Evolutionary conservation across 2,329 filamentous ascomycete species (phyloP).

Genomic region (Clonostachys solani): DNA sequence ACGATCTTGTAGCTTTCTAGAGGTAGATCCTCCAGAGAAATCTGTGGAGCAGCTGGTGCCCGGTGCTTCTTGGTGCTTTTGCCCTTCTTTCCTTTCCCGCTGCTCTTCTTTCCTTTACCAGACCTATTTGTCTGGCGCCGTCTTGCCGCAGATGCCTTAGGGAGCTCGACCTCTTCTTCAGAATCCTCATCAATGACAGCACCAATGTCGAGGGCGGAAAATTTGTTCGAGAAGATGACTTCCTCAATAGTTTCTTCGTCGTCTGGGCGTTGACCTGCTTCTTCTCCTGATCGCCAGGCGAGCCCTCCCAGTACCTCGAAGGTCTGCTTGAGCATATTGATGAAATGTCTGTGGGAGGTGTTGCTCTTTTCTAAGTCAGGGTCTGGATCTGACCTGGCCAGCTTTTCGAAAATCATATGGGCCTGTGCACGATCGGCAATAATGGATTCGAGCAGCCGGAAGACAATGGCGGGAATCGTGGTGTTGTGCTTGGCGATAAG

Average conservation of each 20-base stretch:
- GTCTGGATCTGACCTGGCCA: conserved; percentile 8
- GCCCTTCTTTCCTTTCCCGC: conserved; percentile 31
- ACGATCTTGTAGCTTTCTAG: conserved; percentile 34
- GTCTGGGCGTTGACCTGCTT: not conserved
- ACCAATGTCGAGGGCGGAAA: not conserved
- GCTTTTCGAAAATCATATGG: conserved; percentile 21
- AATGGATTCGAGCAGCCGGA: conserved; percentile 27
- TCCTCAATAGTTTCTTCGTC: not conserved
- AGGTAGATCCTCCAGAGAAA: conserved; percentile 19
- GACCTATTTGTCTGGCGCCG: too few relatives aligned
- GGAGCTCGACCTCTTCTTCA: not conserved
- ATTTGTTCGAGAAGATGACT: not conserved
- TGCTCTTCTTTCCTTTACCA: conserved; percentile 15
- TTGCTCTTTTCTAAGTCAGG: not conserved
- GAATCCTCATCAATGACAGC: too few relatives aligned
- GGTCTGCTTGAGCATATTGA: not conserved
- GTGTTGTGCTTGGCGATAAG: conserved; percentile 29
- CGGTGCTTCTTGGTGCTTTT: conserved; percentile 7
- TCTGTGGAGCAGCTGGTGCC: too few relatives aligned
- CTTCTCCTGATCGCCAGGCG: not conserved
- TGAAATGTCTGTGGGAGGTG: not conserved
- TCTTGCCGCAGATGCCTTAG: not conserved
- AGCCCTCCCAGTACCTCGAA: not conserved
- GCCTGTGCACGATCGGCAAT: conserved; percentile 25
- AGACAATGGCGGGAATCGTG: conserved; percentile 24